Base-by-base conservation (phyloP, 1,284 basidiomycete genomes). In the Spongiforma sp. region DNA sequence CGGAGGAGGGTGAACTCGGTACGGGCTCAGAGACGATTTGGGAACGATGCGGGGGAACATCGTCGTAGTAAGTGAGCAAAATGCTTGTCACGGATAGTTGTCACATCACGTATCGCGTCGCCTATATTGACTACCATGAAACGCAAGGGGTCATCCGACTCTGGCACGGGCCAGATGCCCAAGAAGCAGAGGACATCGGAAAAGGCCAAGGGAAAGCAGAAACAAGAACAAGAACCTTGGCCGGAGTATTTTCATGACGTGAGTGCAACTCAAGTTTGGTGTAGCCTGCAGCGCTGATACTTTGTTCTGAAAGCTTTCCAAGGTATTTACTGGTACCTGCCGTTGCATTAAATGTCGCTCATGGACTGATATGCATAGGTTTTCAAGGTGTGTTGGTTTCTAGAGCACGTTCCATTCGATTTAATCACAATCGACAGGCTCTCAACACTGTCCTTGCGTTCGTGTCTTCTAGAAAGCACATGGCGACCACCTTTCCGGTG, bases 361-460 rank as follows among this genome's bases (percentile, higher is more conserved):
- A 67, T 5, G 15, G n/a, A 34, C 26, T 21, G 26, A 9, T 59
- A 7, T 59, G 17, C 5, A 11, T 59, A 77, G 73, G 66, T 79
- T 19, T 79, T 78, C 71, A 76, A 74, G 70, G 73, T 75, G 37
- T 48, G 77, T 69, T 74, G 63, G 68, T 14, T 21, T 68, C 54
- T 21, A 2, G 15, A 37, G 0, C 17, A 59, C 21, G 14, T 46
- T 60, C 57, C 33, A 26, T 24, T 37, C 43, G n/a, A 43, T 24
- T n/a, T 56, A 14, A 37, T 43, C n/a, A 59, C 37, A 9, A 41
- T 7, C 1, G 60, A 53, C 56, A 95, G 91, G 93, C 95, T 21
- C 80, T 97, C 64, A 96, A 96, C 70, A 95, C 94, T 7, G 93
- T 97, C 4, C 87, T 96, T 60, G 94, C 93, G 0, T 97, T 97